Percentiles rank a stretch among this genome's conserved stretches.
phyloP scores from a whole-genome alignment of 495 filamentous ascomycete genomes.

The Neurospora discreta region DNA sequence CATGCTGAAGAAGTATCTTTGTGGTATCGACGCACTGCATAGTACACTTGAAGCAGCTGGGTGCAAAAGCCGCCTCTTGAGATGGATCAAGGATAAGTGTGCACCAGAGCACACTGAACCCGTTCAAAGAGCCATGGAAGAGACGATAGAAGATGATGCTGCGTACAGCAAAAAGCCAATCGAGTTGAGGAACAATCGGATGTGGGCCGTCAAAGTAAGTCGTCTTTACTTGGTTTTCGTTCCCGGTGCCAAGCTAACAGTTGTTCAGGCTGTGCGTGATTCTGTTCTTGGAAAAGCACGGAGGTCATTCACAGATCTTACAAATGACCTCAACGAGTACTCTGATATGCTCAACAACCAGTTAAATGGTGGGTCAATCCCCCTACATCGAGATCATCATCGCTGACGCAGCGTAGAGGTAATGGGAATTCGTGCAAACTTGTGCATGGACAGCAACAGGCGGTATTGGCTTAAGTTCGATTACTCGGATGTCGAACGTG shows the following conservation, averaged over 20 bases:
- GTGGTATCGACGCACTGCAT: slow-evolving; percentile 52
- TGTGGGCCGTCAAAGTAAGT: slow-evolving; percentile 77
- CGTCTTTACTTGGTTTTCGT: not conserved
- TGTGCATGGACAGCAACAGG: slow-evolving; percentile 65
- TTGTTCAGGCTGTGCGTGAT: slow-evolving; percentile 61
- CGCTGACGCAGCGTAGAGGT: not conserved
- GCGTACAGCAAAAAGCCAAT: slow-evolving; percentile 68
- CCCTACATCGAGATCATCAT: slow-evolving; percentile 14
- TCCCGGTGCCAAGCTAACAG: not conserved
- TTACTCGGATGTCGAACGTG: slow-evolving; percentile 49
- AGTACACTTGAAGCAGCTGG: slow-evolving; percentile 55
- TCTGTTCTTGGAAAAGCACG: slow-evolving; percentile 81
- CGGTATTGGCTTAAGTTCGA: slow-evolving; percentile 72
- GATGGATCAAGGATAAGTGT: slow-evolving; percentile 58
- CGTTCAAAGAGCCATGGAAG: slow-evolving; percentile 53
- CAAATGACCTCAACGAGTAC: slow-evolving; percentile 61
- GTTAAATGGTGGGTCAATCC: slow-evolving; percentile 28
- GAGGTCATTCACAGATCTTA: slow-evolving; percentile 76
- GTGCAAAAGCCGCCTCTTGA: slow-evolving; percentile 45
- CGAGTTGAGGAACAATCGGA: slow-evolving; percentile 82
- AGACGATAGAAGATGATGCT: slow-evolving; percentile 71
- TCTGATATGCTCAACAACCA: slow-evolving; percentile 52
- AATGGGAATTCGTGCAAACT: slow-evolving; percentile 28
- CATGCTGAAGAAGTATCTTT: slow-evolving; percentile 51
- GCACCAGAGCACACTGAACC: slow-evolving; percentile 45